Evolutionary conservation across 805 yeast genomes (phyloP), one percentile per base, ranked within the genome.

Genomic region (Cyberlindnera galapagoensis): DNA sequence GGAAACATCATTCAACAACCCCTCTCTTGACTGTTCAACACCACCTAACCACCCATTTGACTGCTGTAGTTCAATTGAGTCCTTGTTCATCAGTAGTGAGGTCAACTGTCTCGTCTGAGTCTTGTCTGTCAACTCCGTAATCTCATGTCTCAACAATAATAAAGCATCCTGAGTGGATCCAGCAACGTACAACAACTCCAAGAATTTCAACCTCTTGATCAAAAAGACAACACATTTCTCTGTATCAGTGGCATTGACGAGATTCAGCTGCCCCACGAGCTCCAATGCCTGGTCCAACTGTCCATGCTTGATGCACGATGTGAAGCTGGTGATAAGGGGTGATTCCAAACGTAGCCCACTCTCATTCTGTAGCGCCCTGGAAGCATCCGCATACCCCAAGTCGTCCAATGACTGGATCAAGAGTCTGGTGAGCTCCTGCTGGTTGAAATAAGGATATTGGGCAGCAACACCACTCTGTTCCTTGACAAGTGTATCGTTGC

Each of bases 381-480:
- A 66, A 0, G 72, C 49, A 3, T 52, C 42, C 4, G 46, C 35
- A 43, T 66, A 71, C 5, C 77, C 77, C 36, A 74, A 39, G 36
- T 71, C 78, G 22, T 57, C 54, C 30, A 74, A 48, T 1, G 74
- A 54, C 41, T 73, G 76, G 22, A 73, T 64, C 24, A 74, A 47
- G 18, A 74, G 52, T 30, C 73, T 61, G 3, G 74, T 63, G 14
- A 71, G 54, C 44, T 73, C 71, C 14, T 39, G 40, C 14, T 26
- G 36, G 22, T 47, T 38, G 11, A 47, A 33, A n/a, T 40, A 40
- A 6, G 56, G 54, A 31, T n/a, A n/a, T n/a, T n/a, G n/a, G n/a
- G n/a, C n/a, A n/a, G n/a, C n/a, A n/a, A n/a, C n/a, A n/a, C n/a
- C n/a, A n/a, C n/a, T n/a, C n/a, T n/a, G n/a, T n/a, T n/a, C n/a